Conservation (phyloP, 805 yeast species). For the Saccharomycopsis microspora region DNA sequence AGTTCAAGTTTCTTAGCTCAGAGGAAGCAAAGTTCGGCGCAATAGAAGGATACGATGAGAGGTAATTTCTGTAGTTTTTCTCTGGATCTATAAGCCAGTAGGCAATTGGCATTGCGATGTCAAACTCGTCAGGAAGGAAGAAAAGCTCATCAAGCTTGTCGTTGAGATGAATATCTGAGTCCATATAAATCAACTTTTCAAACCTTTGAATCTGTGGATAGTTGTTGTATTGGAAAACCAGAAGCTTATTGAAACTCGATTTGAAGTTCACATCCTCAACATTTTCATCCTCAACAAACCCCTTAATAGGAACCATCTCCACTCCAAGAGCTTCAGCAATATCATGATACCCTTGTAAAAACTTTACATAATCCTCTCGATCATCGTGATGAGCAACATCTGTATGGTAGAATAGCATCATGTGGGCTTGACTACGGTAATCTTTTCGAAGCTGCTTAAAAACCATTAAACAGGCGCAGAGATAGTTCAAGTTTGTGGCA, state of each 20-base stretch:
- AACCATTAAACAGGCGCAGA: constrained; percentile 42
- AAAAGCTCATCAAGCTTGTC: constrained; percentile 39
- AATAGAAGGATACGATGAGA: constrained; percentile 4
- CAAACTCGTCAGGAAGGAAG: constrained; percentile 33
- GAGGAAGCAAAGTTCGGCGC: constrained; percentile 3
- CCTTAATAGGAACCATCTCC: constrained; percentile 19
- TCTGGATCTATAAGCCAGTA: constrained; percentile 13
- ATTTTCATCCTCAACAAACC: constrained; percentile 19
- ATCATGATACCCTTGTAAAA: constrained; percentile 1
- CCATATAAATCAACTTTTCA: constrained; percentile 44
- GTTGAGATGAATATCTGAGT: constrained; percentile 40
- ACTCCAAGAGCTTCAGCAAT: constrained; percentile 19
- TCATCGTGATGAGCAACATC: not conserved
- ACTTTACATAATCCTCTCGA: constrained; percentile 17
- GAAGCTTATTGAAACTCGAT: constrained; percentile 42
- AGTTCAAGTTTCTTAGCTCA: not conserved
- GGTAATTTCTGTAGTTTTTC: constrained; percentile 9
- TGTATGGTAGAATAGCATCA: constrained; percentile 29
- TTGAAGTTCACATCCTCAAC: constrained; percentile 29
- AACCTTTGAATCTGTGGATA: constrained; percentile 19
- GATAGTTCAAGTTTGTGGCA: constrained; percentile 40
- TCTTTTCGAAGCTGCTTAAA: constrained; percentile 28
- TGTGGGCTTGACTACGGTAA: constrained; percentile 30
- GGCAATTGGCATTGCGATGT: constrained; percentile 35
- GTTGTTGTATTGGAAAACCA: constrained; percentile 32